A percentile compares a stretch with the other conserved stretches of the same genome.
Evolutionary conservation across 108 stramenopile species (phyloP).

Genomic region (Skeletonema menzelii): DNA sequence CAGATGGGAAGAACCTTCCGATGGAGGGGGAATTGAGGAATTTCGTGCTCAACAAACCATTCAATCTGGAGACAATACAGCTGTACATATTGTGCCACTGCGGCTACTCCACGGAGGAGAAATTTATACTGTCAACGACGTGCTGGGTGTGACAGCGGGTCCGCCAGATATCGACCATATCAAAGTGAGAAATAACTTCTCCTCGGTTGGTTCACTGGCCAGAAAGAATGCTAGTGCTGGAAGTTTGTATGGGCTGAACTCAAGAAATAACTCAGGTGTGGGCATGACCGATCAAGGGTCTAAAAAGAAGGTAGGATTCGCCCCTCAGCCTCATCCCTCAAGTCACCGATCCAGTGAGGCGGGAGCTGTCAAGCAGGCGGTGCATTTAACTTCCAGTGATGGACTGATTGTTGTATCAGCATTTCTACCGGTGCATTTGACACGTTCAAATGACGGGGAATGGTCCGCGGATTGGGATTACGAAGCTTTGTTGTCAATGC

Average conservation of each 20-base stretch:
- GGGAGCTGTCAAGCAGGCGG: slow-evolving; percentile 42
- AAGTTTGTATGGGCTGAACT: slow-evolving; percentile 23
- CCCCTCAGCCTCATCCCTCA: slow-evolving; percentile 53
- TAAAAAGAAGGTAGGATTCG: slow-evolving; percentile 81
- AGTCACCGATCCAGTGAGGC: slow-evolving; percentile 2
- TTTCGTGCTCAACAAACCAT: slow-evolving; percentile 20
- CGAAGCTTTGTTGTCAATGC: slow-evolving; percentile 92
- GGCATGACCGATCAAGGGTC: not conserved
- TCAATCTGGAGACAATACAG: not conserved
- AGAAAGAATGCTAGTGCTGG: slow-evolving; percentile 19
- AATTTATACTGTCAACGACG: slow-evolving; percentile 74
- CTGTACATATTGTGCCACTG: slow-evolving; percentile 59
- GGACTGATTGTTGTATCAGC: slow-evolving; percentile 87
- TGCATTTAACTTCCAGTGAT: slow-evolving; percentile 80
- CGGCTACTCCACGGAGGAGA: slow-evolving; percentile 62
- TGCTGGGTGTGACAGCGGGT: slow-evolving; percentile 57
- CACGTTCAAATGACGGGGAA: slow-evolving; percentile 59
- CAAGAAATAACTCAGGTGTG: slow-evolving; percentile 11
- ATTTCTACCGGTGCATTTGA: slow-evolving; percentile 85
- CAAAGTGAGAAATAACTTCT: slow-evolving; percentile 35
- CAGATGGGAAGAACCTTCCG: slow-evolving; percentile 63
- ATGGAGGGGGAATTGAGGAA: slow-evolving; percentile 38
- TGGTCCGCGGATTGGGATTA: slow-evolving; percentile 96
- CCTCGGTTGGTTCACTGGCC: slow-evolving; percentile 26
- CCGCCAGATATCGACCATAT: slow-evolving; percentile 78